A percentile compares a stretch with the other conserved stretches of the same genome.
These are phyloP conservation scores for Scutellaria barbata DNA, from an alignment of 257 asterid genomes.

Conservation along the genomic window DNA sequence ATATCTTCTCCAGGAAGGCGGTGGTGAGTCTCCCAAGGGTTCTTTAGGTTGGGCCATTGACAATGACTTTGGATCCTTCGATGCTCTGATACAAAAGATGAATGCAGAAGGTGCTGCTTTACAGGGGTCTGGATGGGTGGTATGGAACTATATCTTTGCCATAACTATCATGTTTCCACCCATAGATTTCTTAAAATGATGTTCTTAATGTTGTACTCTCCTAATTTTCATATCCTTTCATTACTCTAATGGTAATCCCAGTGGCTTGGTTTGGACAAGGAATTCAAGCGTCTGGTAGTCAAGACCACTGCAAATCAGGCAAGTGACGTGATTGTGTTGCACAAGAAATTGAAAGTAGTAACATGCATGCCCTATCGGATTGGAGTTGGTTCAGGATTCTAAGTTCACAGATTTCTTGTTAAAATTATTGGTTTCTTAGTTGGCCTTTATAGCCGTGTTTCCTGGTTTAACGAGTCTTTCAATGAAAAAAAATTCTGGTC, in stretches of 20 bases:
- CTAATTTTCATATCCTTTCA: conserved; percentile 20
- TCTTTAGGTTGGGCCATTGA: conserved; percentile 68
- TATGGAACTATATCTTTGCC: conserved; percentile 41
- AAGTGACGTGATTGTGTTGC: conserved; percentile 29
- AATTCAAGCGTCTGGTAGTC: conserved; percentile 70
- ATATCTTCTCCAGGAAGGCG: conserved; percentile 62
- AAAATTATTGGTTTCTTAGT: not conserved
- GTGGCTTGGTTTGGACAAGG: conserved; percentile 89
- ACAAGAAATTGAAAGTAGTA: conserved; percentile 10
- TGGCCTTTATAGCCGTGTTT: not conserved
- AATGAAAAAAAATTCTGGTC: not conserved
- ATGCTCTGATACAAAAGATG: conserved; percentile 70
- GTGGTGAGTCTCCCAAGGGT: conserved; percentile 81
- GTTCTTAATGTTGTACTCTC: conserved; percentile 5
- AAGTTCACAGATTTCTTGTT: not conserved
- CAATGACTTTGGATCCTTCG: conserved; percentile 69
- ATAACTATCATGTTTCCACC: not conserved
- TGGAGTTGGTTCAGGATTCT: not conserved
- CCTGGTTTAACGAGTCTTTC: conserved; percentile 10
- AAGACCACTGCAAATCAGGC: conserved; percentile 88
- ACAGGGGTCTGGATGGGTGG: conserved; percentile 98
- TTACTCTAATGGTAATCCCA: conserved; percentile 35
- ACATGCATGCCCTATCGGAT: not conserved
- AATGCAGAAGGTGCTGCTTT: conserved; percentile 89
- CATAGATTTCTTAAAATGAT: not conserved